Base-by-base conservation (phyloP, 2,329 filamentous ascomycete genomes). In the Parasarocladium wereldwijsianum region DNA sequence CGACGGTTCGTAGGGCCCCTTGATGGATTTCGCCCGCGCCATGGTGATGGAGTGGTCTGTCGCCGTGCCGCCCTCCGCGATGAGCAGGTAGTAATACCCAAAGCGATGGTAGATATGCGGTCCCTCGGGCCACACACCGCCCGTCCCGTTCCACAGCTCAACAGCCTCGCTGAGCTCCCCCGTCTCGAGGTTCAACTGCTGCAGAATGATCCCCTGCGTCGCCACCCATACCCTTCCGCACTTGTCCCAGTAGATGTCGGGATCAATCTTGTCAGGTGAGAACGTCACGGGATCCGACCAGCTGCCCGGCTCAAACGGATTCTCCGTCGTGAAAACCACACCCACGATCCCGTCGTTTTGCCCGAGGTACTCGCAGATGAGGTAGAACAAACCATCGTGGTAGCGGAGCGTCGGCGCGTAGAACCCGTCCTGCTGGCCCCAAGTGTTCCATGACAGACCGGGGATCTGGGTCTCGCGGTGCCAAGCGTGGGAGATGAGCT, bases 161-260 rank as follows among this genome's bases (percentile, higher is more conserved):
- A 38, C 37, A 38, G 57, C 54, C 14, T 55, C 45, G 2, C 51
- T 52, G 0, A 52, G 31, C 51, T 46, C 29, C 43, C 60, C 58
- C 0, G 57, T 61, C 3, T 52, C 42, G 3, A 63, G 44, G 21
- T 63, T 35, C 1, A 51, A 45, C 29, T 56, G 51, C 16, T 41
- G 37, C 1, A 45, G 33, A 1, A 39, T 36, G 7, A 48, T 43
- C 1, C 57, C 8, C 45, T 57, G 18, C 1, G 37, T 34, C 0
- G 54, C 54, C 4, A 68, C 57, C 33, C 70, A 73, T 0, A 58
- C 50, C 33, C 56, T 63, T 1, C 66, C 68, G 26, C 72, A 60
- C 1, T 59, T 57, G 29, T 72, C 62, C 62, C 66, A 73, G 39
- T 69, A 66, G 0, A 47, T 19, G 7, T 48, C 6, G 0, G 66